Evolutionary conservation across 257 asterid species (phyloP).

Genomic region (Solanum ossicruentum): DNA sequence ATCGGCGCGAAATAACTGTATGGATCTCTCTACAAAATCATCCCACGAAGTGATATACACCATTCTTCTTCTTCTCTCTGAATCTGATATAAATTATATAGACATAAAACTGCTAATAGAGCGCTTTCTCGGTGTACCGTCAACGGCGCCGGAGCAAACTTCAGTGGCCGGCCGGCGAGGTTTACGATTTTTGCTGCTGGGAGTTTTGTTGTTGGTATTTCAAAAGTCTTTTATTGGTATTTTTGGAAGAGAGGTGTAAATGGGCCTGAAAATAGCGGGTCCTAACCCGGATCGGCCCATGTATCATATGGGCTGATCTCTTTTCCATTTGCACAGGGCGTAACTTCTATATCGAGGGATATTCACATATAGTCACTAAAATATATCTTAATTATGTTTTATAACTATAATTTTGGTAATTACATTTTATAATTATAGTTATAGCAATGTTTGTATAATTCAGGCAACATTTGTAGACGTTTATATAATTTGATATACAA

Average conservation of each 20-base stretch:
- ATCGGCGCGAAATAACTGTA: slow-evolving; percentile 59
- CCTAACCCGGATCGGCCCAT: background rate
- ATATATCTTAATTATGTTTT: too few species aligned
- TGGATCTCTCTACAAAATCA: slow-evolving; percentile 61
- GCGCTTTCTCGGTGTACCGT: background rate
- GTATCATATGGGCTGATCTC: background rate
- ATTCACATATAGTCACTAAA: too few species aligned
- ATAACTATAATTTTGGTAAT: too few species aligned
- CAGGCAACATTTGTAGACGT: too few species aligned
- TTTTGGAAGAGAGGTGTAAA: background rate
- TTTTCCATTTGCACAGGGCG: background rate
- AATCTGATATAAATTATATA: background rate
- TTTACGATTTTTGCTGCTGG: background rate
- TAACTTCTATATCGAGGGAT: background rate
- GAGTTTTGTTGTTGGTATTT: background rate
- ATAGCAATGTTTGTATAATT: too few species aligned
- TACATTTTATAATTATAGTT: too few species aligned
- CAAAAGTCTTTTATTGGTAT: background rate
- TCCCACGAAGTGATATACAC: slow-evolving; percentile 76
- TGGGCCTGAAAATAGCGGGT: background rate
- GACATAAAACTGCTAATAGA: background rate
- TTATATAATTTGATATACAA: too few species aligned
- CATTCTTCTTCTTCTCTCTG: slow-evolving; percentile 14
- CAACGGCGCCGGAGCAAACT: background rate
- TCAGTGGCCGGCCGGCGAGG: background rate